Evolutionary conservation across 2,329 filamentous ascomycete species (phyloP).

Genomic region (Ascochyta rabiei): DNA sequence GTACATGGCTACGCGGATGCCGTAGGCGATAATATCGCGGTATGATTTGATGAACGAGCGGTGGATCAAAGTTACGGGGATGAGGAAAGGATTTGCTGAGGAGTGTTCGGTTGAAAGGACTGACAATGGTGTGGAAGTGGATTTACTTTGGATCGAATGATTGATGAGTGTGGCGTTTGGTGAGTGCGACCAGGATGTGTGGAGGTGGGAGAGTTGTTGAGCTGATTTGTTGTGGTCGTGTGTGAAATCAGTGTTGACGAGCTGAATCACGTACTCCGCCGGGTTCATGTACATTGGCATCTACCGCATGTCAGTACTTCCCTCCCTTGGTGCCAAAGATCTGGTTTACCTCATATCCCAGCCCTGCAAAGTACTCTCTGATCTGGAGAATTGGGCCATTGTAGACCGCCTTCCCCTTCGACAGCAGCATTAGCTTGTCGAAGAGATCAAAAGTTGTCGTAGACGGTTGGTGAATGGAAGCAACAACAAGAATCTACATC

Average conservation of each 20-base stretch:
- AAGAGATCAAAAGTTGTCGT: constrained; percentile 80
- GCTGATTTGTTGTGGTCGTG: constrained; percentile 55
- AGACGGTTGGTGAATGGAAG: constrained; percentile 85
- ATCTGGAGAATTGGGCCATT: constrained; percentile 68
- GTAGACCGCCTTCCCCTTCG: constrained; percentile 72
- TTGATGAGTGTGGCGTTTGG: constrained; percentile 36
- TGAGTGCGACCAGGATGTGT: constrained; percentile 62
- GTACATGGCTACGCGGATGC: constrained; percentile 84
- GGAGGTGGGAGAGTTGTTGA: constrained; percentile 60
- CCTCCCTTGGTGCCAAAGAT: background rate
- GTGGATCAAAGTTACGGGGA: constrained; percentile 72
- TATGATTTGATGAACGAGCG: constrained; percentile 83
- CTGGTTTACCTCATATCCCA: constrained; percentile 55
- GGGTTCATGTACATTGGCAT: constrained; percentile 77
- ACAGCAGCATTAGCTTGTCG: constrained; percentile 77
- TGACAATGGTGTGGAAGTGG: background rate
- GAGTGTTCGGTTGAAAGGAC: background rate
- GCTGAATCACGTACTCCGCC: constrained; percentile 78
- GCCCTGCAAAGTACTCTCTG: constrained; percentile 66
- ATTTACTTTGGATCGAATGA: constrained; percentile 33
- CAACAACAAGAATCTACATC: constrained; percentile 70
- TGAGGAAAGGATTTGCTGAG: constrained; percentile 54
- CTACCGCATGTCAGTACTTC: constrained; percentile 29
- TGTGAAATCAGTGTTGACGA: constrained; percentile 79
- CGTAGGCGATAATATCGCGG: constrained; percentile 83